Base-by-base conservation (phyloP, 164 flowering plant species). In the Magnolia kwangsiensis region DNA sequence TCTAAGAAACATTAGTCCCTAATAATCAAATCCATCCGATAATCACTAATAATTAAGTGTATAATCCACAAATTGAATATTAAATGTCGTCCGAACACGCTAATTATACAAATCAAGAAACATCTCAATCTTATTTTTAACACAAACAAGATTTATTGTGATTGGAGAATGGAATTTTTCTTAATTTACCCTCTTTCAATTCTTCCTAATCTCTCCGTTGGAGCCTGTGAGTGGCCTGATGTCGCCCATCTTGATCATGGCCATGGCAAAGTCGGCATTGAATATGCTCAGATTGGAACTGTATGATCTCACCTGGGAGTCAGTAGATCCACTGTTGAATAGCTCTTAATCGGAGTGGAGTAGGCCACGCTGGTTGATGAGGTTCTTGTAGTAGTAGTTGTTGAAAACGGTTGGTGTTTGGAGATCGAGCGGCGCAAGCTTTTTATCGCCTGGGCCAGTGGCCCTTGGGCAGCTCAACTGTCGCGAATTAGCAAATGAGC, bases 181-280 rank as follows among this genome's bases (percentile, higher is more conserved):
- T 73, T 69, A 79, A 72, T 83, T 83, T 27, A 64, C 45, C 61
- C 71, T 80, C 79, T 77, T 75, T 61, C 85, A 83, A 67, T 78
- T 80, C 76, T 67, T 78, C 51, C 85, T 70, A 45, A 80, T 71
- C 72, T 83, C 76, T 8, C 85, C 83, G 4, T 63, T 76, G 9
- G 75, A 72, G 14, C 85, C 83, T 1, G 85, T 83, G 16, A 83
- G 76, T 1, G 85, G 85, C 51, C 74, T 83, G 50, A 78, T 59
- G 71, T 80, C 74, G 2, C 81, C 83, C 85, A 83, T 83, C 64
- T 80, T 83, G 51, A 83, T 72, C 79, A 83, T 83, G 50, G 83
- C 85, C 6, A 29, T 69, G 4, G 64, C 74, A 27, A 83, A 83
- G 71, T 80, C 85, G 2, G 78, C 11, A 18, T 65, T 58, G 75